Evolutionary conservation across 768 basidiomycete genomes (phyloP).

Genomic region (Russula abietina): DNA sequence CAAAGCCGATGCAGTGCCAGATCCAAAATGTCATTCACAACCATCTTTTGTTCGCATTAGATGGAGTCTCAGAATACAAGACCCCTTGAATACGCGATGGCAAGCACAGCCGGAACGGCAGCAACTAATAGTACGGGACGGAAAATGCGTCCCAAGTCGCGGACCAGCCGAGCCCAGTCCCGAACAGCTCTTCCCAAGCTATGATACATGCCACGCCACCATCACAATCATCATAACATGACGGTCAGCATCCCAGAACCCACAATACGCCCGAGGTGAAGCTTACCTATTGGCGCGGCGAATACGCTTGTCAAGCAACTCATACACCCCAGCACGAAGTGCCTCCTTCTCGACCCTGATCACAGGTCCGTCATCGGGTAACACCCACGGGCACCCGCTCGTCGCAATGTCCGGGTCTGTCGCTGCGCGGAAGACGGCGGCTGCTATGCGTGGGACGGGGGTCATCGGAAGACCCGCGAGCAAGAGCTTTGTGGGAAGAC

Average conservation of each 20-base stretch:
- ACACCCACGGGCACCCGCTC: conserved; percentile 29
- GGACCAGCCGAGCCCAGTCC: not conserved
- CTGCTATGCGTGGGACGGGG: conserved; percentile 31
- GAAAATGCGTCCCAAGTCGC: conserved; percentile 13
- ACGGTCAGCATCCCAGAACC: not conserved
- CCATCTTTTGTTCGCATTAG: not conserved
- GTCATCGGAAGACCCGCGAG: conserved; percentile 31
- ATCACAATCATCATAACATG: not conserved
- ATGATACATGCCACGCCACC: not conserved
- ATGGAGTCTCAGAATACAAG: not conserved
- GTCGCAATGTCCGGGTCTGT: conserved; percentile 27
- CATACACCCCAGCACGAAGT: conserved; percentile 29
- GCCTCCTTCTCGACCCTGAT: conserved; percentile 26
- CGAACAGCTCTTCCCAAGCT: not conserved
- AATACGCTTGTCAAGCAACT: conserved; percentile 22
- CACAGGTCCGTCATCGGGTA: conserved; percentile 31
- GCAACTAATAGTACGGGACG: not conserved
- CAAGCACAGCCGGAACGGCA: conserved; percentile 4
- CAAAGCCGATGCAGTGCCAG: too few species aligned
- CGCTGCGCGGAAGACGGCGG: conserved; percentile 31
- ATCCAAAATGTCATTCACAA: too few species aligned
- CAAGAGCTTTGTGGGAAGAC: conserved; percentile 14
- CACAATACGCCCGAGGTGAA: not conserved
- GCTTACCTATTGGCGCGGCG: conserved; percentile 9
- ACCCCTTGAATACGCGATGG: not conserved